These are phyloP conservation scores for Drechslera avenae DNA, from an alignment of 2,329 filamentous ascomycete genomes.

Conservation along the genomic window DNA sequence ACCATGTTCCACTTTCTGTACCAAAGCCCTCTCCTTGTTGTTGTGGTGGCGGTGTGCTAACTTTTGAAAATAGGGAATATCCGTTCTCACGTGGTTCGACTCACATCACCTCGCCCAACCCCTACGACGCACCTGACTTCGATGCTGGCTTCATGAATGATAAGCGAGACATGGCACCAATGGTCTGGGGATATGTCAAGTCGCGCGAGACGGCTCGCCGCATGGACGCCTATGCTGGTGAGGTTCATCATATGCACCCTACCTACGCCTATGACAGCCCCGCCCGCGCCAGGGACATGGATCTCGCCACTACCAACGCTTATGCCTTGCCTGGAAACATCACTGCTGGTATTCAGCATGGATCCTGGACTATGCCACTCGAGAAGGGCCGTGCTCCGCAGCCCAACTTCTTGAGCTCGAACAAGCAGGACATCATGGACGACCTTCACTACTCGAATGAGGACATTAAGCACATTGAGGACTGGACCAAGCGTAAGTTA, in stretches of 20 bases:
- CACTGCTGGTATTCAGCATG: slow-evolving; percentile 73
- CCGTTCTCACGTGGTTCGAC: slow-evolving; percentile 58
- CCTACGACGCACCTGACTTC: slow-evolving; percentile 77
- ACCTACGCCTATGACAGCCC: slow-evolving; percentile 73
- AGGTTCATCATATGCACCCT: slow-evolving; percentile 68
- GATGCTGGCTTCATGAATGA: slow-evolving; percentile 86
- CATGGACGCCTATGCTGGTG: slow-evolving; percentile 78
- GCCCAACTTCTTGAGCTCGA: slow-evolving; percentile 64
- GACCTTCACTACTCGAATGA: slow-evolving; percentile 69
- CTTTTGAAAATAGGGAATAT: slow-evolving; percentile 10
- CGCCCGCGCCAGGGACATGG: slow-evolving; percentile 73
- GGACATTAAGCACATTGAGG: slow-evolving; percentile 70
- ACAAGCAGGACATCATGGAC: slow-evolving; percentile 63
- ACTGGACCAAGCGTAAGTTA: slow-evolving; percentile 58
- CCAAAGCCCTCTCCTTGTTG: too few relatives aligned
- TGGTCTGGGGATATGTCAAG: slow-evolving; percentile 82
- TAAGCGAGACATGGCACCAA: slow-evolving; percentile 80
- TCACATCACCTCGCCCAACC: slow-evolving; percentile 72
- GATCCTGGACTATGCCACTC: slow-evolving; percentile 69
- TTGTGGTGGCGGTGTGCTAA: too few relatives aligned
- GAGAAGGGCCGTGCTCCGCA: slow-evolving; percentile 59
- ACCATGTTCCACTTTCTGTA: slow-evolving; percentile 60
- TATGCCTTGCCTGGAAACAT: slow-evolving; percentile 77
- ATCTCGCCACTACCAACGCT: slow-evolving; percentile 73
- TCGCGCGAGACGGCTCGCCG: slow-evolving; percentile 78